Percentiles rank a stretch among this genome's conserved stretches.
Evolutionary conservation across 2,329 filamentous ascomycete species (phyloP).

Genomic region (Exophiala aquamarina): DNA sequence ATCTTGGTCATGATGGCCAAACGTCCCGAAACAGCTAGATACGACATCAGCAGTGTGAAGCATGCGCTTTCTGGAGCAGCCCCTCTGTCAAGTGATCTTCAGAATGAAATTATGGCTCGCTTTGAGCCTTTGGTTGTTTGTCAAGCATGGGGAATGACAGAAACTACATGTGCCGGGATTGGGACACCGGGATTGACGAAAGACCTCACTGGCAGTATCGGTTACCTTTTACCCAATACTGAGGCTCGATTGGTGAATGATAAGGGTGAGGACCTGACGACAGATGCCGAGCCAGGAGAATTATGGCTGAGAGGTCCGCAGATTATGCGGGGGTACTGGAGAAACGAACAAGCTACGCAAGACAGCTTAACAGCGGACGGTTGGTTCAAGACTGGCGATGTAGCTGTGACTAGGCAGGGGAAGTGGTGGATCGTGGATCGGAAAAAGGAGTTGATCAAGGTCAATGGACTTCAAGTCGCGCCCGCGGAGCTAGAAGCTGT

Average conservation of each 20-base stretch:
- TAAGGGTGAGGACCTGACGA: slow-evolving; percentile 69
- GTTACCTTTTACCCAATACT: slow-evolving; percentile 43
- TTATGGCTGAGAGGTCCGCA: slow-evolving; percentile 49
- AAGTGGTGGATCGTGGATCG: slow-evolving; percentile 60
- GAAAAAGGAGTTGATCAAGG: slow-evolving; percentile 57
- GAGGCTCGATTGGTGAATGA: slow-evolving; percentile 60
- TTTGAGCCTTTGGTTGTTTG: slow-evolving; percentile 46
- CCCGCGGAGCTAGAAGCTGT: slow-evolving; percentile 59
- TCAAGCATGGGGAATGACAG: slow-evolving; percentile 58
- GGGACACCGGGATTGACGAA: slow-evolving; percentile 40
- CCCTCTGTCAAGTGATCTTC: slow-evolving; percentile 57
- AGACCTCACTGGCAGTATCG: slow-evolving; percentile 52
- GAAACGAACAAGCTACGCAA: slow-evolving; percentile 53
- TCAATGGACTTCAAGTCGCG: slow-evolving; percentile 61
- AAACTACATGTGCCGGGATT: slow-evolving; percentile 46
- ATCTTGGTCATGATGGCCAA: slow-evolving; percentile 62
- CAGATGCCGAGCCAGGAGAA: slow-evolving; percentile 59
- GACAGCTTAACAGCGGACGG: slow-evolving; percentile 66
- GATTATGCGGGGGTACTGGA: slow-evolving; percentile 54
- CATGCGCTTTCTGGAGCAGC: slow-evolving; percentile 56
- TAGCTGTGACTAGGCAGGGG: slow-evolving; percentile 62
- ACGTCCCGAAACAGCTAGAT: slow-evolving; percentile 53
- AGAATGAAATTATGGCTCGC: slow-evolving; percentile 52
- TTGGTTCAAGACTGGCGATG: slow-evolving; percentile 83
- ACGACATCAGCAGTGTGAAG: slow-evolving; percentile 56